Percentiles rank a stretch among this genome's conserved stretches.
These are phyloP conservation scores for Gastrolobium bilobum DNA, from an alignment of 306 rosid genomes.

Conservation along the genomic window DNA sequence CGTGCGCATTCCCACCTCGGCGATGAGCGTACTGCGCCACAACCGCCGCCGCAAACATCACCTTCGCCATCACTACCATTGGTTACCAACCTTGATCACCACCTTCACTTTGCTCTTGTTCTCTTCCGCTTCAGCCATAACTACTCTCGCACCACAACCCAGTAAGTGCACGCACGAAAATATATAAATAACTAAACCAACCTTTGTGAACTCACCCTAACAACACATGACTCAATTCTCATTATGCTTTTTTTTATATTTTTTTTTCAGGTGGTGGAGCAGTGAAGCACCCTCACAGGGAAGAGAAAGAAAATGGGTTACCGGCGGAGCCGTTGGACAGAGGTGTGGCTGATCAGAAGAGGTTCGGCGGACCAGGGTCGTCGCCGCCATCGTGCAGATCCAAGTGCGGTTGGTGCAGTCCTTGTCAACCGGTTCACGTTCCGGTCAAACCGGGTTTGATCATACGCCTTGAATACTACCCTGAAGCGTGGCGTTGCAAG, in stretches of 20 bases:
- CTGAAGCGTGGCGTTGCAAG: conserved; percentile 98
- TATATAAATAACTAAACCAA: no score
- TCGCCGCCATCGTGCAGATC: conserved; percentile 85
- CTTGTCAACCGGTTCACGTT: conserved; percentile 85
- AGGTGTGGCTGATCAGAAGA: conserved; percentile 49
- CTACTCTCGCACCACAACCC: conserved; percentile 55
- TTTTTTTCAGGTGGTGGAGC: conserved; percentile 46
- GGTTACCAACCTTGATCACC: conserved; percentile 52
- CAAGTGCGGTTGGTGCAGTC: conserved; percentile 86
- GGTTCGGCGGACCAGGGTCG: conserved; percentile 72
- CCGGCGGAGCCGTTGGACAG: not conserved
- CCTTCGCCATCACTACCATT: conserved; percentile 10
- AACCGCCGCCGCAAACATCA: conserved; percentile 33
- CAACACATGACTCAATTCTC: no score
- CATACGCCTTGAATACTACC: conserved; percentile 86
- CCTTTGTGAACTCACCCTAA: no score
- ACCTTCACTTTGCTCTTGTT: conserved; percentile 69
- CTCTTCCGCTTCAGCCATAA: conserved; percentile 54
- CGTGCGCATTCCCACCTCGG: conserved; percentile 54
- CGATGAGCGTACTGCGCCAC: conserved; percentile 68
- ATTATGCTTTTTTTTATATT: not conserved
- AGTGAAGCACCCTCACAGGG: not conserved
- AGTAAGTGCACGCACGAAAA: conserved; percentile 46
- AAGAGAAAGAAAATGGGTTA: conserved; percentile 35
- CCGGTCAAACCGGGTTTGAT: conserved; percentile 84